Base-by-base conservation (phyloP, 1,284 basidiomycete genomes). In the Ustilago nuda region DNA sequence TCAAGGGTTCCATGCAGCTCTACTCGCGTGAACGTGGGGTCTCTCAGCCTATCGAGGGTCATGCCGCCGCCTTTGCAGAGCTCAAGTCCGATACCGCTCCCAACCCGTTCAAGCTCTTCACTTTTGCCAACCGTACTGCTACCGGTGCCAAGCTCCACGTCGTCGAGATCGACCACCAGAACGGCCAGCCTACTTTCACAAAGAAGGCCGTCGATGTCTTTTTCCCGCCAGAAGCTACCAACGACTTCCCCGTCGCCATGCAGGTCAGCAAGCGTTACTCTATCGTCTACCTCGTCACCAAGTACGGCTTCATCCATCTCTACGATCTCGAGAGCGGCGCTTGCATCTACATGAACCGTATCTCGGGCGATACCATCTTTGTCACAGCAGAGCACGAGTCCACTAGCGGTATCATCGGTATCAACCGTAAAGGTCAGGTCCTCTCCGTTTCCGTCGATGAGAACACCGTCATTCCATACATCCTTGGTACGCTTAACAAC, bases 191-290 rank as follows among this genome's bases (percentile, higher is more conserved):
- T n/a, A 91, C 92, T 7, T 99, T 98, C 89, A 89, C 91, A 50
- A 99, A 99, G 90, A 99, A 98, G 88, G 94, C 94, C 15, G 95
- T 99, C 76, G 97, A 99, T 82, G 96, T 99, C 59, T 99, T 98
- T 89, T 99, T 99, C 91, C 97, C 97, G 62, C 92, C 95, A 1
- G 97, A 99, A 87, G 97, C 97, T 4, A 92, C 92, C 53, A 98
- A 95, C 87, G 97, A 99, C 86, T 99, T 99, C 89, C 97, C 97
- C n/a, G 97, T 99, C 46, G 94, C 96, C 35, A 98, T 99, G 94
- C 97, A 99, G 87, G 94, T 98, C 52, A 99, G 96, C 61, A 92
- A 93, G 87, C 94, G 94, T 84, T 96, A 98, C 87, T 96, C 96
- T 55, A 95, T 99, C 87, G 89, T 98, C 83, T 99, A 97, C 88